Evolutionary conservation across 768 basidiomycete species (phyloP).

Genomic region (Amanita brunnescens): DNA sequence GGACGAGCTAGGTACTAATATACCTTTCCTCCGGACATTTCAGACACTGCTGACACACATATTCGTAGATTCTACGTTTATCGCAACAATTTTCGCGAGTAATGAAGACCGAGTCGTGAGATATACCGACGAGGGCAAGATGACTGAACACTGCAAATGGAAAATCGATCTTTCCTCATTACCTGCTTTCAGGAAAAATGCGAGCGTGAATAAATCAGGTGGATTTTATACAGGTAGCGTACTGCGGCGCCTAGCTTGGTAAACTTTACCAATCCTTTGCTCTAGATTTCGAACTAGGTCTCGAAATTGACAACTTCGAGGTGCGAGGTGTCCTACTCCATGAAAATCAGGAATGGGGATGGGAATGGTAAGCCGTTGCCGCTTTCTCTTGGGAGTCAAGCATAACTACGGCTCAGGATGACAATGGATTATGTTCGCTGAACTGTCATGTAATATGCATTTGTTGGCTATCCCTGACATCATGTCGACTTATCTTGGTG

Average conservation of each 20-base stretch:
- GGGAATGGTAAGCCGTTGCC: constrained; percentile 25
- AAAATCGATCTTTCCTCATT: constrained; percentile 73
- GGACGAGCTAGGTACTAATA: constrained; percentile 38
- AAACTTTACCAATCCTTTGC: background rate
- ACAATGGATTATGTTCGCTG: too few relatives aligned
- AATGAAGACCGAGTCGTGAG: constrained; percentile 67
- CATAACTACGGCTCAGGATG: too few relatives aligned
- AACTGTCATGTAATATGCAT: too few relatives aligned
- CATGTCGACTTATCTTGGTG: too few relatives aligned
- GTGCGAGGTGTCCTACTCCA: constrained; percentile 73
- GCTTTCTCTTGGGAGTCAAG: too few relatives aligned
- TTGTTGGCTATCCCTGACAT: too few relatives aligned
- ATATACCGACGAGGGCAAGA: constrained; percentile 81
- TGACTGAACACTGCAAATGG: constrained; percentile 74
- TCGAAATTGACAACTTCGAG: constrained; percentile 81
- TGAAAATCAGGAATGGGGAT: constrained; percentile 73
- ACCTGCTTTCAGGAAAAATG: constrained; percentile 71
- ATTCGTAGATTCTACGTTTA: constrained; percentile 61
- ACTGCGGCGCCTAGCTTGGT: background rate
- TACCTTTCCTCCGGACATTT: background rate
- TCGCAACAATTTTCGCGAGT: constrained; percentile 72
- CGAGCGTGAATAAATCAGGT: constrained; percentile 37
- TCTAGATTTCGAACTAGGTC: constrained; percentile 75
- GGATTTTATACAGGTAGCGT: constrained; percentile 75
- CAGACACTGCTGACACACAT: background rate